These are phyloP conservation scores for Fusarium acutatum DNA, from an alignment of 2,329 filamentous ascomycete species.

Conservation along the genomic window DNA sequence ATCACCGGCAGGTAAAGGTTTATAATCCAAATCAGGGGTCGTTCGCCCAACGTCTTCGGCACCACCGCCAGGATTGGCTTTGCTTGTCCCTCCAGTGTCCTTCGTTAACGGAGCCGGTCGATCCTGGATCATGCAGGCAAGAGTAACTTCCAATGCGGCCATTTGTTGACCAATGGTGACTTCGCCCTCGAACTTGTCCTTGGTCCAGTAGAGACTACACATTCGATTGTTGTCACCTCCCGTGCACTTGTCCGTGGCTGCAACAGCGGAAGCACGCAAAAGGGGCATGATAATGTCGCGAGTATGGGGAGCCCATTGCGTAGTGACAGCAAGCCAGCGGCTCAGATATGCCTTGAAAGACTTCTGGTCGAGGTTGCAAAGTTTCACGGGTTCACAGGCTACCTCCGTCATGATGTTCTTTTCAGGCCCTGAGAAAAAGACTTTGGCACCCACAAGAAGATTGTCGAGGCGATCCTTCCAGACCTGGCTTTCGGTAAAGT, in stretches of 20 bases:
- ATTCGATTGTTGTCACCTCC: constrained; percentile 65
- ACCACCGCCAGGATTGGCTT: constrained; percentile 56
- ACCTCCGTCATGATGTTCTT: constrained; percentile 70
- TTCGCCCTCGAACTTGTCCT: constrained; percentile 64
- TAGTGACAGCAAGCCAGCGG: constrained; percentile 69
- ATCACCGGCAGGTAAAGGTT: constrained; percentile 63
- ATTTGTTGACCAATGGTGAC: constrained; percentile 76
- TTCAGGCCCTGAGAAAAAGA: constrained; percentile 64
- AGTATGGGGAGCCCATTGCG: constrained; percentile 71
- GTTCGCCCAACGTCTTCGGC: constrained; percentile 56
- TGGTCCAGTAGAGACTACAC: constrained; percentile 69
- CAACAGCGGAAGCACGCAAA: constrained; percentile 63
- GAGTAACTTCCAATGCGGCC: constrained; percentile 71
- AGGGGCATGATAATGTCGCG: constrained; percentile 60
- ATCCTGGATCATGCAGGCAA: constrained; percentile 65
- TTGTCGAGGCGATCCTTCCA: constrained; percentile 69
- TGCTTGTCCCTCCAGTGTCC: constrained; percentile 66
- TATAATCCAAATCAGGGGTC: constrained; percentile 39
- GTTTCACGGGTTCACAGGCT: constrained; percentile 68
- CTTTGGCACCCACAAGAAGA: constrained; percentile 60
- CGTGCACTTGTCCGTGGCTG: constrained; percentile 65
- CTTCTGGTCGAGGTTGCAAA: constrained; percentile 69
- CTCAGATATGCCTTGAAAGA: constrained; percentile 72
- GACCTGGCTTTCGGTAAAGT: constrained; percentile 59
- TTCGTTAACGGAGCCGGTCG: constrained; percentile 55